These are phyloP conservation scores for Dillenia suffruticosa DNA, from an alignment of 164 flowering plant genomes.

Conservation along the genomic window DNA sequence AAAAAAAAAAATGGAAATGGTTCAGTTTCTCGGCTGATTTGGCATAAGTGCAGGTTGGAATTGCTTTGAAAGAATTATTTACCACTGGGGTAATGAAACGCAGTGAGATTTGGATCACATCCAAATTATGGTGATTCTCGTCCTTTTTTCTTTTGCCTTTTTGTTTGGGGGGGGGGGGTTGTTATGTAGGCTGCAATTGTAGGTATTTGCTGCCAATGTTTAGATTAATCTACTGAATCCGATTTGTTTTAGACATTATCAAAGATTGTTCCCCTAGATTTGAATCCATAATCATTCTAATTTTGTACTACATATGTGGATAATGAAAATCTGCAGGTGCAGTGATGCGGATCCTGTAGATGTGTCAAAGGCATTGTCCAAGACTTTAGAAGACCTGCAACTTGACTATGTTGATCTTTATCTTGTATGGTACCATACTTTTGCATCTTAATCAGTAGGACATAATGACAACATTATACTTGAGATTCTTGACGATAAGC, in stretches of 20 bases:
- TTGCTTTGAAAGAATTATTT: slow-evolving; percentile 41
- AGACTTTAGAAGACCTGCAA: slow-evolving; percentile 48
- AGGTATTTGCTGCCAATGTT: too few relatives aligned
- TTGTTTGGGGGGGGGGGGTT: too few relatives aligned
- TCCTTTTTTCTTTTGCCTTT: background rate
- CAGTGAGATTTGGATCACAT: slow-evolving; percentile 49
- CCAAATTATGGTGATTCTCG: slow-evolving; percentile 43
- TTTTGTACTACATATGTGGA: too few relatives aligned
- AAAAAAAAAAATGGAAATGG: background rate
- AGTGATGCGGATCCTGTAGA: slow-evolving; percentile 56
- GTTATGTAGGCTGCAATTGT: too few relatives aligned
- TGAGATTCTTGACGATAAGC: too few relatives aligned
- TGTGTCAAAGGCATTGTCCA: slow-evolving; percentile 44
- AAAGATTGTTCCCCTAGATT: background rate
- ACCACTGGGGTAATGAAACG: slow-evolving; percentile 41
- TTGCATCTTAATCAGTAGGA: background rate
- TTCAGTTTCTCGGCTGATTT: background rate
- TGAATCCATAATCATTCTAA: background rate
- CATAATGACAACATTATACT: too few relatives aligned
- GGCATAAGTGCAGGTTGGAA: slow-evolving; percentile 32
- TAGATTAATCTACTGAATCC: too few relatives aligned
- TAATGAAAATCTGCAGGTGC: slow-evolving; percentile 28
- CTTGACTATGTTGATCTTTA: slow-evolving; percentile 60
- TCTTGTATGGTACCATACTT: slow-evolving; percentile 32
- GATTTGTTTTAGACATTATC: too few relatives aligned